Conservation (phyloP, 2,329 filamentous ascomycete genomes). For the Hypomyces rosellus region DNA sequence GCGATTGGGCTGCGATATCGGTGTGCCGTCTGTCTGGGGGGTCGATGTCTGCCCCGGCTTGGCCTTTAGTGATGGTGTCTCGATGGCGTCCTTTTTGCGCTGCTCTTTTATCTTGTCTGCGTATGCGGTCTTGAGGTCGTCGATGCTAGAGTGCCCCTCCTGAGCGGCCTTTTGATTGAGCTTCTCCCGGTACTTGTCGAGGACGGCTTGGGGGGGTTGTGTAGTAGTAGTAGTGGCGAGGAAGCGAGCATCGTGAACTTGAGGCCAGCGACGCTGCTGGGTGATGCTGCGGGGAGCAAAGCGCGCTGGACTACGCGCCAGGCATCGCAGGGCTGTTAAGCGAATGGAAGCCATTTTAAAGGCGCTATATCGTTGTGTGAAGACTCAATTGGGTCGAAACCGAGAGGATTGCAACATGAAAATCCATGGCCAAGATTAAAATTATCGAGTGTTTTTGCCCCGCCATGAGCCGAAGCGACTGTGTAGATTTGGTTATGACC, state of each 20-base stretch:
- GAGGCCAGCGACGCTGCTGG: conserved; percentile 67
- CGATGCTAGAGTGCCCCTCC: conserved; percentile 63
- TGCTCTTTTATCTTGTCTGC: conserved; percentile 72
- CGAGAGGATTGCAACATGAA: no score
- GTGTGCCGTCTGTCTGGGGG: conserved; percentile 31
- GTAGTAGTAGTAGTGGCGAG: conserved; percentile 59
- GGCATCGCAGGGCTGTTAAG: conserved; percentile 42
- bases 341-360: conserved; percentile 43
- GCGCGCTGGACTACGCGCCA: conserved; percentile 28
- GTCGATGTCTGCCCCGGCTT: conserved; percentile 13
- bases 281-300: conserved; percentile 22
- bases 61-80: conserved; percentile 28
- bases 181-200: conserved; percentile 84
- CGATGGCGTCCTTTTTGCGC: conserved; percentile 58
- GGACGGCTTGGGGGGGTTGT: conserved; percentile 56
- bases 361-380: not conserved
- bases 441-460: no score
- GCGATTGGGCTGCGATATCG: conserved; percentile 30
- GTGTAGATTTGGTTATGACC: no score
- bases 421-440: no score
- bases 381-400: not conserved
- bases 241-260: conserved; percentile 87
- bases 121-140: conserved; percentile 75
- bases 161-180: conserved; percentile 73
- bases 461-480: no score